Conservation (phyloP, 202 grass and related monocot genomes). For the Digitaria exilis region DNA sequence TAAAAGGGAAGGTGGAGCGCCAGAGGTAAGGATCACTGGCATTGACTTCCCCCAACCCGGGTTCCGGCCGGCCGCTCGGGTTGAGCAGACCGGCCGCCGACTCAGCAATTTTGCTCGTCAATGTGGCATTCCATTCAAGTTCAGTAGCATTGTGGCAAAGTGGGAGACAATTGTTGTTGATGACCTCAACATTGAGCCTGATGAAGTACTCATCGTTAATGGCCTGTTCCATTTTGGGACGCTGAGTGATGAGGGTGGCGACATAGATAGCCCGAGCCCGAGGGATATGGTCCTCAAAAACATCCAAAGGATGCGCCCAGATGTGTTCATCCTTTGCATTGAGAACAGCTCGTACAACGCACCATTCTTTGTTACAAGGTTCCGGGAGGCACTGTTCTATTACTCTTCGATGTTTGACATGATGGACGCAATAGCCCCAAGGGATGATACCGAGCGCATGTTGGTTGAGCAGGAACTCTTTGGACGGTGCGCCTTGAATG, state of each 20-base stretch:
- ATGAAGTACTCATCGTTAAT: constrained; percentile 60
- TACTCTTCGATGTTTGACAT: constrained; percentile 68
- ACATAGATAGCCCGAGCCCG: constrained; percentile 34
- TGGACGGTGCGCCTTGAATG: too few relatives aligned
- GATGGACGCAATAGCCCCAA: constrained; percentile 42
- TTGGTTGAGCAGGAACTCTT: too few relatives aligned
- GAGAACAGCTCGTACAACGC: constrained; percentile 49
- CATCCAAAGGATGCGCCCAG: constrained; percentile 37
- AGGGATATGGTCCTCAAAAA: constrained; percentile 56
- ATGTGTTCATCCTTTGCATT: constrained; percentile 51
- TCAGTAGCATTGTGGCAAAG: constrained; percentile 35
- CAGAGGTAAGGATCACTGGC: not conserved
- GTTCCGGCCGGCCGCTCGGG: not conserved
- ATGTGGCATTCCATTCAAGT: not conserved
- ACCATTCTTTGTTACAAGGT: constrained; percentile 69
- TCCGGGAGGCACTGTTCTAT: constrained; percentile 60
- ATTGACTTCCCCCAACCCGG: not conserved
- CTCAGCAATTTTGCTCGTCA: not conserved
- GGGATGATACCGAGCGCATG: too few relatives aligned
- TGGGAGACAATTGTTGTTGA: constrained; percentile 49
- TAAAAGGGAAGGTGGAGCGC: not conserved
- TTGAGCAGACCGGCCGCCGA: not conserved
- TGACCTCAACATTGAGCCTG: constrained; percentile 46
- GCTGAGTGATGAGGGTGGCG: constrained; percentile 58
- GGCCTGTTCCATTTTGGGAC: constrained; percentile 41